A percentile compares a stretch with the other conserved stretches of the same genome.
These are phyloP conservation scores for Solanum clarkiae DNA, from an alignment of 257 asterid species.

Conservation along the genomic window DNA sequence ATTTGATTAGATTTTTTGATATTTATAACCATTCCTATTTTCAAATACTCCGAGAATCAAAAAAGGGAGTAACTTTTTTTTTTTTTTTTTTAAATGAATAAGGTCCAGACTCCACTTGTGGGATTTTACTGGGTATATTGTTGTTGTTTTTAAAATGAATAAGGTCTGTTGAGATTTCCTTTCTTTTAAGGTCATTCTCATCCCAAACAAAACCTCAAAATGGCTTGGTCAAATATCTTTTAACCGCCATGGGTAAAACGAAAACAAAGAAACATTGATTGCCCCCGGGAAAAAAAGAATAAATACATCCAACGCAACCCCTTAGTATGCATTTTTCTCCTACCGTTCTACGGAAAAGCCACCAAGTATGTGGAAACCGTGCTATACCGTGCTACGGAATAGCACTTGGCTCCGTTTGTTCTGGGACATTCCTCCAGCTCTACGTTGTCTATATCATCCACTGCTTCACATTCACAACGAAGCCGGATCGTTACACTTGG, in stretches of 20 bases:
- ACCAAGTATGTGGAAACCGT: neutral
- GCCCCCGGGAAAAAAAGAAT: neutral
- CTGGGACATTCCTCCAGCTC: constrained; percentile 18
- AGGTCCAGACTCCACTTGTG: too few species aligned
- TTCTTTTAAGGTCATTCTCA: neutral
- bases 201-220: neutral
- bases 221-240: neutral
- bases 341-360: neutral
- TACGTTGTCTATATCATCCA: neutral
- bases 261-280: neutral
- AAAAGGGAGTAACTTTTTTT: too few species aligned
- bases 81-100: too few species aligned
- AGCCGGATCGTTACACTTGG: neutral
- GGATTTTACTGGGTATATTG: too few species aligned
- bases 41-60: too few species aligned
- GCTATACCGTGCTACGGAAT: too few species aligned
- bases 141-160: too few species aligned
- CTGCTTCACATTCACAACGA: neutral
- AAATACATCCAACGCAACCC: neutral
- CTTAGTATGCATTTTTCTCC: neutral
- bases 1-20: too few species aligned
- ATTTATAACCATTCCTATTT: too few species aligned
- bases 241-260: neutral
- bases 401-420: constrained; percentile 17
- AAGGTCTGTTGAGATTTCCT: neutral